Conservation (phyloP, 768 basidiomycete species). For the Kwoniella europaea region DNA sequence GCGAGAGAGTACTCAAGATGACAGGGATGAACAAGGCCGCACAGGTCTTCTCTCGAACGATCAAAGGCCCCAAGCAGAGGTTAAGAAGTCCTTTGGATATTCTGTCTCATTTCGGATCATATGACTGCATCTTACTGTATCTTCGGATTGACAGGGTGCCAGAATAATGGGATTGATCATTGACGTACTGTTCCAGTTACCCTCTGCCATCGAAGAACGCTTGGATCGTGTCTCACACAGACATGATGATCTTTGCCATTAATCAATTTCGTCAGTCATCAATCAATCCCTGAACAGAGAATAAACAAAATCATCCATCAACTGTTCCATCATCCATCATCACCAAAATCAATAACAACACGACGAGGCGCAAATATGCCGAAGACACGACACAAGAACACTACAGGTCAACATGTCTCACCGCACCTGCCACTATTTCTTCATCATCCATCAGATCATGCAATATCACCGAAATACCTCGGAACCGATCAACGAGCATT, state of each 20-base stretch:
- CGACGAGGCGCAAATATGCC: not conserved
- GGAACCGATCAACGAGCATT: not conserved
- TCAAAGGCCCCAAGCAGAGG: too few relatives aligned
- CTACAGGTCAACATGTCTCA: not conserved
- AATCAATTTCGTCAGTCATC: too few relatives aligned
- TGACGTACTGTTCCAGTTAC: too few relatives aligned
- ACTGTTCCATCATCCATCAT: not conserved
- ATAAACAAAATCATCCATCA: not conserved
- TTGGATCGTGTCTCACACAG: slow-evolving; percentile 1
- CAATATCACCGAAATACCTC: not conserved
- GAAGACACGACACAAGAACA: not conserved
- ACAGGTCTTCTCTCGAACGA: too few relatives aligned
- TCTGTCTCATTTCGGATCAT: too few relatives aligned
- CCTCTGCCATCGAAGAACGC: not conserved
- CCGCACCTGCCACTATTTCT: not conserved
- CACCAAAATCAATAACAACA: not conserved
- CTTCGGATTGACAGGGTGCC: too few relatives aligned
- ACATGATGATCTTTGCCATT: not conserved
- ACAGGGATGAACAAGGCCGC: too few relatives aligned
- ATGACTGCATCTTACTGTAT: too few relatives aligned
- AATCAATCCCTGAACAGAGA: not conserved
- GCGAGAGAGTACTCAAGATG: too few relatives aligned
- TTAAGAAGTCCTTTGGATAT: too few relatives aligned
- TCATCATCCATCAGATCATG: not conserved
- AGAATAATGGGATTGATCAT: too few relatives aligned